Percentiles rank a stretch among this genome's conserved stretches.
phyloP scores from a whole-genome alignment of 495 filamentous ascomycete genomes.

The Venustampulla echinocandica region DNA sequence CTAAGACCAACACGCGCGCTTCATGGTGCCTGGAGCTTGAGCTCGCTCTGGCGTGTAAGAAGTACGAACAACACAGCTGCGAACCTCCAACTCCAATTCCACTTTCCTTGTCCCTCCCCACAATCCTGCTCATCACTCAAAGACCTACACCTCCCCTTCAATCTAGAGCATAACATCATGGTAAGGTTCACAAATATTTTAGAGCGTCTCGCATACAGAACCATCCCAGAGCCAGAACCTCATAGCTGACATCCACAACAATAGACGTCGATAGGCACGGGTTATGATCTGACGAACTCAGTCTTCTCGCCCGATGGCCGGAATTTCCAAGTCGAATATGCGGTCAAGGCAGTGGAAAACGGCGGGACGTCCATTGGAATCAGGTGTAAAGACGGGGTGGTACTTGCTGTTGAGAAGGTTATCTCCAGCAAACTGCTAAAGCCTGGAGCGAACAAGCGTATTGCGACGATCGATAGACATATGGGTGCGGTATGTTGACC shows the following conservation, averaged over 20 bases:
- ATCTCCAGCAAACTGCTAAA: slow-evolving; percentile 92
- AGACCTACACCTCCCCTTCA: too few species aligned
- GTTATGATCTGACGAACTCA: slow-evolving; percentile 98
- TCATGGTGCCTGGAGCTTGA: slow-evolving; percentile 21
- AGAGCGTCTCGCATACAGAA: not conserved
- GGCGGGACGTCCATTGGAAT: slow-evolving; percentile 95
- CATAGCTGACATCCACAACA: slow-evolving; percentile 8
- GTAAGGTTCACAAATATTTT: slow-evolving; percentile 20
- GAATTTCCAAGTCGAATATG: slow-evolving; percentile 99
- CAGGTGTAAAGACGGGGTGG: slow-evolving; percentile 92
- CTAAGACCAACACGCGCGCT: slow-evolving; percentile 18
- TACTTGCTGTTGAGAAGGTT: slow-evolving; percentile 94
- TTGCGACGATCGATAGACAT: slow-evolving; percentile 89
- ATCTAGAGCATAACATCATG: slow-evolving; percentile 14
- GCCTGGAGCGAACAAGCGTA: slow-evolving; percentile 87
- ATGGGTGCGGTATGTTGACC: slow-evolving; percentile 74
- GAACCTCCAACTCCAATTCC: slow-evolving; percentile 6
- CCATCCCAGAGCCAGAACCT: not conserved
- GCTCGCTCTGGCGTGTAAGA: slow-evolving; percentile 6
- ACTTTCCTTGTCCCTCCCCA: too few species aligned
- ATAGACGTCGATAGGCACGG: slow-evolving; percentile 98
- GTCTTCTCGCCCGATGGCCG: slow-evolving; percentile 98
- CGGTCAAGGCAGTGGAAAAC: slow-evolving; percentile 96
- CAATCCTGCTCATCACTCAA: too few species aligned
- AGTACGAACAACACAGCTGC: slow-evolving; percentile 14